Evolutionary conservation across 345 rosid species (phyloP).

Genomic region (Populus davidiana): DNA sequence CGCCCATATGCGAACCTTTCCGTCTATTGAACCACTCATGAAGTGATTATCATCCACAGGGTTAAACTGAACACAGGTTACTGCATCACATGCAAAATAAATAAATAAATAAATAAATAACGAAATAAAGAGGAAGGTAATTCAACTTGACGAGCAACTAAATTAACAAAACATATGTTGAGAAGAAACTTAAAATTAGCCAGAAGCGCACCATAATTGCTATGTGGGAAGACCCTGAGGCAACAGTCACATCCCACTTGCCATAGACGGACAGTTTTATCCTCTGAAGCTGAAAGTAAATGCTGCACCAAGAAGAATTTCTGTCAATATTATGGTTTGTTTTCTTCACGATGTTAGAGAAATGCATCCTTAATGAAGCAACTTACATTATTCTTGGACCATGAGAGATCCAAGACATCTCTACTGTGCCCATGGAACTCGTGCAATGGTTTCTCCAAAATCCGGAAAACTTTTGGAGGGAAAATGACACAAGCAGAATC

Average conservation of each 20-base stretch:
- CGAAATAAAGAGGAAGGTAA: background rate
- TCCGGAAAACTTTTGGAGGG: slow-evolving; percentile 55
- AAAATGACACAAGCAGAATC: slow-evolving; percentile 60
- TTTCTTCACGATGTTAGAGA: background rate
- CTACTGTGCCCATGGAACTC: slow-evolving; percentile 63
- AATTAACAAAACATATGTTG: background rate
- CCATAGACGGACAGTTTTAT: slow-evolving; percentile 31
- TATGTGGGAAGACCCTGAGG: slow-evolving; percentile 24
- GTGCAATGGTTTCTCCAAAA: slow-evolving; percentile 63
- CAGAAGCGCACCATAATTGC: slow-evolving; percentile 22
- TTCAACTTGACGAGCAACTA: background rate
- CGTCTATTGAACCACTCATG: slow-evolving; percentile 66
- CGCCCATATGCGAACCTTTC: slow-evolving; percentile 76
- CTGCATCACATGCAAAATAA: slow-evolving; percentile 31
- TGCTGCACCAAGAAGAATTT: slow-evolving; percentile 19
- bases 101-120: too few species aligned
- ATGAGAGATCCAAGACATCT: slow-evolving; percentile 72
- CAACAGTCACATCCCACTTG: slow-evolving; percentile 30
- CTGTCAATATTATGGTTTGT: background rate
- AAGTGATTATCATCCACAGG: slow-evolving; percentile 60
- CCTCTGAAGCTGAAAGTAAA: slow-evolving; percentile 28
- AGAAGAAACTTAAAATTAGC: background rate
- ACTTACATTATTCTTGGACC: slow-evolving; percentile 76
- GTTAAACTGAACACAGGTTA: slow-evolving; percentile 60
- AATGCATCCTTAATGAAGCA: background rate